Percentiles rank a stretch among this genome's conserved stretches.
phyloP scores from a whole-genome alignment of 169 alveolate genomes.

The Plasmodium falciparum region DNA sequence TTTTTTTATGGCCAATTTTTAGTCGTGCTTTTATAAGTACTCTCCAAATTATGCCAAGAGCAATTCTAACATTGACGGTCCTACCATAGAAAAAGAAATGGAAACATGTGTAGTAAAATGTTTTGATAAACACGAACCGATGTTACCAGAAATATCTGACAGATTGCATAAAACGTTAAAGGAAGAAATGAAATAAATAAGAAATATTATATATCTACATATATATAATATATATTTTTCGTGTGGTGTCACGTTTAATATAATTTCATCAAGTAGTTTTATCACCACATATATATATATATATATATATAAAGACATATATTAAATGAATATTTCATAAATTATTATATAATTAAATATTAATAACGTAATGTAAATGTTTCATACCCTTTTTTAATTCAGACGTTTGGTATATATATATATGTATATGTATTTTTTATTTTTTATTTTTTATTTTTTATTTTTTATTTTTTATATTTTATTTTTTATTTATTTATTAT shows the following conservation, averaged over 20 bases:
- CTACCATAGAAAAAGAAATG: conserved; percentile 79
- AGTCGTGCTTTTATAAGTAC: conserved; percentile 75
- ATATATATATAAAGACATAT: neutral
- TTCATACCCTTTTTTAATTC: neutral
- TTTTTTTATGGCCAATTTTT: neutral
- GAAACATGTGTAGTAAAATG: conserved; percentile 86
- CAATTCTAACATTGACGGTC: conserved; percentile 64
- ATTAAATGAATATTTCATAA: neutral
- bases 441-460: too few species aligned
- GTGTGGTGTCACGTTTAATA: too few species aligned
- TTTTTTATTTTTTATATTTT: too few species aligned
- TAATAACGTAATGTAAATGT: neutral
- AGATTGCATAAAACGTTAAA: conserved; percentile 76
- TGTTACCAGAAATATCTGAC: conserved; percentile 78
- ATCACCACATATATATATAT: neutral
- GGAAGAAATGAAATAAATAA: conserved; percentile 59
- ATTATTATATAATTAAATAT: too few species aligned
- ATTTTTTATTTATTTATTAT: too few species aligned
- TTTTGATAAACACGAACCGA: conserved; percentile 80
- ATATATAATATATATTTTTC: too few species aligned
- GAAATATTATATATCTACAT: too few species aligned
- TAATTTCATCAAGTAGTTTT: too few species aligned
- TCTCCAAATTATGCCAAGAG: conserved; percentile 79
- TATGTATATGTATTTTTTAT: neutral
- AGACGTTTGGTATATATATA: neutral